Base-by-base conservation (phyloP, 1,284 basidiomycete species). In the Cutaneotrichosporon sp. region DNA sequence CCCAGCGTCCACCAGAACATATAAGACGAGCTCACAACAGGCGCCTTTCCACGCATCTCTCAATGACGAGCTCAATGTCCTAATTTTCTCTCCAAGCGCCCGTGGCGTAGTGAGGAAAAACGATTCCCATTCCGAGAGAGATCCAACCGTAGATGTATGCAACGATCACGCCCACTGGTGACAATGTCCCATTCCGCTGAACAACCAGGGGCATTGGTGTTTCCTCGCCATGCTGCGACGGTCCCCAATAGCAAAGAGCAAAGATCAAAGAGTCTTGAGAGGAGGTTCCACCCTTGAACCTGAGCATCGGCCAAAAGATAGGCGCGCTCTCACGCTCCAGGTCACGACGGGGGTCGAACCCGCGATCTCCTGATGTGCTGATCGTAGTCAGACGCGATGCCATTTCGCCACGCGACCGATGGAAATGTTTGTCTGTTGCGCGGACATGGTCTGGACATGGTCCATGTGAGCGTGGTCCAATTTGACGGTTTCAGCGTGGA, bases 91-190 rank as follows among this genome's bases (percentile, higher is more conserved):
- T 26, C 50, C 26, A 22, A 51, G 50, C 50, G 30, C 26, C 50
- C 5, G 18, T 7, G 6, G 26, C 30, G 50, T 30, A 9, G 26
- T 11, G 50, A 51, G 18, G 50, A 50, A 5, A 51, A 26, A 18
- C 38, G 50, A 51, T 51, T 51, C 50, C 50, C 50, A 31, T 51
- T 51, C 50, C 14, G 50, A 51, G 50, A 30, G 31, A 30, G 50
- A 51, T 9, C 50, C 38, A 14, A 40, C 38, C 5, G 13, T 5
- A 40, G 16, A 11, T 40, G 26, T 26, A 26, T 26, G 26, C 26
- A 26, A 26, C 26, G 2, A 26, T n/a, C n/a, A 26, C 26, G 26
- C 26, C 26, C 26, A 26, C 26, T 26, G 26, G 26, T 26, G 26
- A 26, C 26, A 1, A 26, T 26, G 26, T 26, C 2, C 26, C 26